These are phyloP conservation scores for Blastomyces parvus DNA, from an alignment of 2,329 filamentous ascomycete species.

Conservation along the genomic window DNA sequence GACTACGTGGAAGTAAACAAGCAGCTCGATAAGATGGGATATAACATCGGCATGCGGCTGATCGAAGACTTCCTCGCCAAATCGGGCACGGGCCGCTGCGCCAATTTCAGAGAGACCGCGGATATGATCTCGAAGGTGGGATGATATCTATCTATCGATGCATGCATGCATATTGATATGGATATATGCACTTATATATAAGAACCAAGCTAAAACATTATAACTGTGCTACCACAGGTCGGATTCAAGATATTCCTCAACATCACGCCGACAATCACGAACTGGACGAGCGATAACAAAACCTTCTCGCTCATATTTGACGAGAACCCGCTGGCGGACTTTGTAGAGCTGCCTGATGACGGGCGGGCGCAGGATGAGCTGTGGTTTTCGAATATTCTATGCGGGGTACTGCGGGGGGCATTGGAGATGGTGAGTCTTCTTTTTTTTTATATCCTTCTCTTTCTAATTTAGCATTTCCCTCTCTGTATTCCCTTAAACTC, in stretches of 20 bases:
- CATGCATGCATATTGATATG: no score
- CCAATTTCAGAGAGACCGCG: slow-evolving; percentile 89
- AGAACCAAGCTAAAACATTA: not conserved
- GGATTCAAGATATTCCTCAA: slow-evolving; percentile 99
- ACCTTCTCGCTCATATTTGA: slow-evolving; percentile 95
- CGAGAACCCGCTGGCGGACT: slow-evolving; percentile 93
- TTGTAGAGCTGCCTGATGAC: slow-evolving; percentile 94
- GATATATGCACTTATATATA: no score
- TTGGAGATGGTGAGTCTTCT: slow-evolving; percentile 72
- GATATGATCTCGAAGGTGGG: slow-evolving; percentile 88
- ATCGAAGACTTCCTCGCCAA: slow-evolving; percentile 98
- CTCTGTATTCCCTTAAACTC: not conserved
- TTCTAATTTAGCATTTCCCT: not conserved
- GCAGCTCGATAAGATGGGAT: slow-evolving; percentile 97
- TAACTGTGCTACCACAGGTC: slow-evolving; percentile 47
- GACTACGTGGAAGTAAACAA: slow-evolving; percentile 96
- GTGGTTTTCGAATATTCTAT: slow-evolving; percentile 97
- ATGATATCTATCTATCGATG: not conserved
- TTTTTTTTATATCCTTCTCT: not conserved
- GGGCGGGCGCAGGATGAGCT: slow-evolving; percentile 90
- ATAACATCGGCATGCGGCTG: slow-evolving; percentile 90
- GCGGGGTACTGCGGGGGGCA: slow-evolving; percentile 80
- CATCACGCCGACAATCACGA: slow-evolving; percentile 83
- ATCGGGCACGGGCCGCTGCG: slow-evolving; percentile 78
- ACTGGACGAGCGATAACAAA: slow-evolving; percentile 93